Evolutionary conservation across 495 filamentous ascomycete genomes (phyloP), one percentile per base, ranked within the genome.

Genomic region (Penicillium subrubescens): DNA sequence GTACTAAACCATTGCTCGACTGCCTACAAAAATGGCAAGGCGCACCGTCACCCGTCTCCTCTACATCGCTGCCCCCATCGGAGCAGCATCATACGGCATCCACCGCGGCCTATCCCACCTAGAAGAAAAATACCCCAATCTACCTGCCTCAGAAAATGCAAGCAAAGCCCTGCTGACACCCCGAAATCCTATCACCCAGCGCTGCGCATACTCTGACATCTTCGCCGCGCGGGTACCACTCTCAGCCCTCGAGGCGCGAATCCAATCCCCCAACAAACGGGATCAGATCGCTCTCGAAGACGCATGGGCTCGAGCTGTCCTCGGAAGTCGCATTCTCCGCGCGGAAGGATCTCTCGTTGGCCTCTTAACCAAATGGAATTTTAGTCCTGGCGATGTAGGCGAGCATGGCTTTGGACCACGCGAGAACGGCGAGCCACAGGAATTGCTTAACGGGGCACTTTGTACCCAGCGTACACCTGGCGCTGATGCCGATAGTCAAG

Each of bases 91-190:
- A 34, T 75, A 74, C 57, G 57, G 67, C 58, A 62, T 66, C 12
- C 71, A 77, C 60, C 53, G 61, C 2, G 66, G 67, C 10, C 71
- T 79, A 11, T 64, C 31, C 57, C 41, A 61, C 23, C 72, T 79
- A 0, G 74, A 79, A 68, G 39, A 59, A 1, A 69, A 69, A 67
- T 79, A 79, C 56, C 75, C 75, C n/a, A 56, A 64, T 21, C 63
- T 63, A 6, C 62, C 61, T 35, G 27, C 63, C 48, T 61, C 71
- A 1, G 67, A 58, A 21, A 27, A 15, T 6, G 34, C 59, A 27
- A 79, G 74, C 61, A 33, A 21, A 15, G 61, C 64, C 0, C 52
- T 77, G 0, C 59, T 54, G 51, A 69, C 62, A 5, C 69, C 73
- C 3, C 6, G 8, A 1, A 57, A 59, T 7, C 66, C 70, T 19